These are phyloP conservation scores for Fusarium sublunatum DNA, from an alignment of 2,329 filamentous ascomycete species.

Conservation along the genomic window DNA sequence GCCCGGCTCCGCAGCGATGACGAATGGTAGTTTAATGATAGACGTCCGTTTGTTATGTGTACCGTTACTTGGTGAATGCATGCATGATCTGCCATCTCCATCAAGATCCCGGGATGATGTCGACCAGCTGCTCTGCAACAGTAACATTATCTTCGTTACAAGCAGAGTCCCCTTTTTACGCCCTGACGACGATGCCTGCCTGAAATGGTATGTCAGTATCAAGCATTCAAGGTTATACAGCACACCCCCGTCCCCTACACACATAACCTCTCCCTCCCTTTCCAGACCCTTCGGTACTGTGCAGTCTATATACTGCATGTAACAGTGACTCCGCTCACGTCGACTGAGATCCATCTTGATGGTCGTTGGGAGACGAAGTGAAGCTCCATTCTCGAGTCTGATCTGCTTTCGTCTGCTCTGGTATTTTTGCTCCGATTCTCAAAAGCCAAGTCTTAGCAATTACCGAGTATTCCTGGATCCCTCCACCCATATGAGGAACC, in stretches of 20 bases:
- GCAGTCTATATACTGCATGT: slow-evolving; percentile 20
- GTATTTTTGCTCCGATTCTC: slow-evolving; percentile 24
- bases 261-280: slow-evolving; percentile 1
- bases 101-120: slow-evolving; percentile 22
- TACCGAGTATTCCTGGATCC: slow-evolving; percentile 25
- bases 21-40: slow-evolving; percentile 12
- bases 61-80: slow-evolving; percentile 24
- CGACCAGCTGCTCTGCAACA: slow-evolving; percentile 9
- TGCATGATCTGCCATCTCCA: slow-evolving; percentile 26
- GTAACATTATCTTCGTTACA: slow-evolving; percentile 2
- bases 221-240: slow-evolving; percentile 18
- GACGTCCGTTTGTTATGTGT: slow-evolving; percentile 15
- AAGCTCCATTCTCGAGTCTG: slow-evolving; percentile 8
- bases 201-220: slow-evolving; percentile 15
- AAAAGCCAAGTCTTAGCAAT: slow-evolving; percentile 22
- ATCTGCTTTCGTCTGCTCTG: slow-evolving; percentile 1
- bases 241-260: slow-evolving; percentile 17
- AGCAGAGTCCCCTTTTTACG: slow-evolving; percentile 9
- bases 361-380: slow-evolving; percentile 12
- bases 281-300: no score
- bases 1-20: slow-evolving; percentile 19
- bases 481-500: slow-evolving; percentile 26
- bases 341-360: slow-evolving; percentile 7
- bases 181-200: slow-evolving; percentile 17
- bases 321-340: slow-evolving; percentile 15